Evolutionary conservation across 352 stramenopile species (phyloP).

Genomic region (Plasmopara halstedii): DNA sequence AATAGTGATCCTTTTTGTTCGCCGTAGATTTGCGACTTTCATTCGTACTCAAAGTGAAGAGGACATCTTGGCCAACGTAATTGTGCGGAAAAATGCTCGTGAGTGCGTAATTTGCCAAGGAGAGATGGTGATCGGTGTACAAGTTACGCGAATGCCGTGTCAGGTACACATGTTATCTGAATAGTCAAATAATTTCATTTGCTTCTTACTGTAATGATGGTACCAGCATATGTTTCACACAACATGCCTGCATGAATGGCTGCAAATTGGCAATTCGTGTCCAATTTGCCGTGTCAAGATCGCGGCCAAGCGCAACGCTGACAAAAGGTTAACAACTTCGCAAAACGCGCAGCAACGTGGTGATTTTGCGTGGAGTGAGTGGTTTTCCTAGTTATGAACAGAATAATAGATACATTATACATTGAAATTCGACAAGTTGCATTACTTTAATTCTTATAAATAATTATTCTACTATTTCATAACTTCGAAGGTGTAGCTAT

Average conservation of each 20-base stretch:
- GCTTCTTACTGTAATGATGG: slow-evolving; percentile 1
- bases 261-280: slow-evolving; percentile 79
- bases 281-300: slow-evolving; percentile 78
- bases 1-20: not conserved
- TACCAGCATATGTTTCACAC: slow-evolving; percentile 78
- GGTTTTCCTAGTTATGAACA: slow-evolving; percentile 81
- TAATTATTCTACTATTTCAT: too few species aligned
- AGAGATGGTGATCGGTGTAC: slow-evolving; percentile 60
- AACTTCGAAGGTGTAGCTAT: not conserved
- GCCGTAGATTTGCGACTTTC: slow-evolving; percentile 58
- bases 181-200: slow-evolving; percentile 1
- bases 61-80: slow-evolving; percentile 30
- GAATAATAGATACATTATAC: too few species aligned
- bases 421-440: too few species aligned
- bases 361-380: slow-evolving; percentile 65
- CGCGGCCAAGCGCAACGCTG: slow-evolving; percentile 32
- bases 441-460: too few species aligned
- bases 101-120: slow-evolving; percentile 82
- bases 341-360: slow-evolving; percentile 41
- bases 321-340: slow-evolving; percentile 15
- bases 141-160: slow-evolving; percentile 62
- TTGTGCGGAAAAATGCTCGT: slow-evolving; percentile 55
- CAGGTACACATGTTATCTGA: slow-evolving; percentile 27
- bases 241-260: slow-evolving; percentile 66
- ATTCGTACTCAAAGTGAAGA: slow-evolving; percentile 26